Conservation (phyloP, 1,284 basidiomycete species). For the Boletus sp. region DNA sequence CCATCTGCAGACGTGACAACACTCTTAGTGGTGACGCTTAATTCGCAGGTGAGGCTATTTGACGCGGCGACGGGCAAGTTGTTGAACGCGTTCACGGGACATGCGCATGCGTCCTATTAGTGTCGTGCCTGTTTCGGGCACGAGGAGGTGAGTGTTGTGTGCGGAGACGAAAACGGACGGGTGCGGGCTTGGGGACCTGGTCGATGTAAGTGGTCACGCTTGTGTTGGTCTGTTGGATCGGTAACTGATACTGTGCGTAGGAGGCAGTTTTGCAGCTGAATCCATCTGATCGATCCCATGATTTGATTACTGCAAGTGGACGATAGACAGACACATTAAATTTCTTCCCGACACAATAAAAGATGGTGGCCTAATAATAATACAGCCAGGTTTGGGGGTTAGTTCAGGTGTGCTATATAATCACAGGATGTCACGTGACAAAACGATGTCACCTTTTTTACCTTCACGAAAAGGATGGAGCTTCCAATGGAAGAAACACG, state of each 20-base stretch:
- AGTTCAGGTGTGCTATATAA: too few relatives aligned
- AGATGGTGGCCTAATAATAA: too few relatives aligned
- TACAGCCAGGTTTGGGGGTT: too few relatives aligned
- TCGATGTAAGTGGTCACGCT: slow-evolving; percentile 64
- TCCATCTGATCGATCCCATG: too few relatives aligned
- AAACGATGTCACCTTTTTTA: too few relatives aligned
- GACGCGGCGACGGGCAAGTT: slow-evolving; percentile 78
- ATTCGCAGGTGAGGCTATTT: slow-evolving; percentile 85
- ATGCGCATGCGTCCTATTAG: slow-evolving; percentile 75
- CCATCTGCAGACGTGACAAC: slow-evolving; percentile 78
- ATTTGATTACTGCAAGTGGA: slow-evolving; percentile 64
- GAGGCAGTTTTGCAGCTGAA: slow-evolving; percentile 66
- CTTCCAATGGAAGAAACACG: too few relatives aligned
- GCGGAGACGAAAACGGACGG: slow-evolving; percentile 79
- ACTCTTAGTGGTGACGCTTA: slow-evolving; percentile 45
- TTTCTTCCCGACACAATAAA: too few relatives aligned
- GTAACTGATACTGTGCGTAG: slow-evolving; percentile 43
- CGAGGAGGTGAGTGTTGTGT: slow-evolving; percentile 80
- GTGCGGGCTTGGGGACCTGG: slow-evolving; percentile 90
- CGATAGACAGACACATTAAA: too few relatives aligned
- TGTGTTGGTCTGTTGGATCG: not conserved
- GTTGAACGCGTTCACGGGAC: slow-evolving; percentile 85
- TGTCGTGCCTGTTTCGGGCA: slow-evolving; percentile 84
- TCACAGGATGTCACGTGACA: too few relatives aligned
- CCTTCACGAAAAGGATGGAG: too few relatives aligned